phyloP scores from a whole-genome alignment of 2,329 filamentous ascomycete genomes.

The Dactylonectria estremocensis region DNA sequence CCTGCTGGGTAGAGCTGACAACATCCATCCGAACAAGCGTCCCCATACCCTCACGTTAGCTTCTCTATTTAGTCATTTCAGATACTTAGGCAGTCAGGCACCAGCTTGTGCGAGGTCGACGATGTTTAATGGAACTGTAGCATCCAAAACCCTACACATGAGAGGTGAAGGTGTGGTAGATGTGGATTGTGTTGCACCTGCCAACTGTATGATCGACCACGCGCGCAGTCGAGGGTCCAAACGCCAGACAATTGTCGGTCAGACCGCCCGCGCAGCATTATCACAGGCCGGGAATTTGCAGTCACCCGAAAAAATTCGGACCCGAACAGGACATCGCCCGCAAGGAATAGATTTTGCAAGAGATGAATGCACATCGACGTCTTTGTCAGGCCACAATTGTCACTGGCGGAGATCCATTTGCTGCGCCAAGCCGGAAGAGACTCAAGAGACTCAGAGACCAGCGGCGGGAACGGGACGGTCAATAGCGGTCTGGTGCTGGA shows the following conservation, averaged over 20 bases:
- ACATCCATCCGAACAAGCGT: background rate
- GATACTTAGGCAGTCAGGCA: background rate
- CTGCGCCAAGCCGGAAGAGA: background rate
- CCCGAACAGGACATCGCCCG: background rate
- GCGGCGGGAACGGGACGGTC: constrained; percentile 3
- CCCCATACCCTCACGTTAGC: background rate
- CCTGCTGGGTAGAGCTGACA: background rate
- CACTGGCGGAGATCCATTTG: background rate
- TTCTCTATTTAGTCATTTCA: background rate
- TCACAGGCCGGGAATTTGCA: background rate
- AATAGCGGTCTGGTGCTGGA: background rate
- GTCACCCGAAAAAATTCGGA: background rate
- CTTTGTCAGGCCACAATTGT: constrained; percentile 9
- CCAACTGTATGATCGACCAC: background rate
- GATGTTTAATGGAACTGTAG: background rate
- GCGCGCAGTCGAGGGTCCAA: background rate
- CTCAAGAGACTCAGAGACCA: too few species aligned
- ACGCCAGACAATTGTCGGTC: background rate
- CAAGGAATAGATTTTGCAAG: background rate
- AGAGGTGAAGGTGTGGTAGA: background rate
- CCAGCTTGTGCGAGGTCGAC: background rate
- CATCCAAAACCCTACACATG: background rate
- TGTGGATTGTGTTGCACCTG: background rate
- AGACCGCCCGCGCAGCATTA: background rate
- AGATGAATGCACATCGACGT: constrained; percentile 4